A percentile compares a stretch with the other conserved stretches of the same genome.
These are phyloP conservation scores for Cucurbita maxima DNA, from an alignment of 306 rosid genomes.

Conservation along the genomic window DNA sequence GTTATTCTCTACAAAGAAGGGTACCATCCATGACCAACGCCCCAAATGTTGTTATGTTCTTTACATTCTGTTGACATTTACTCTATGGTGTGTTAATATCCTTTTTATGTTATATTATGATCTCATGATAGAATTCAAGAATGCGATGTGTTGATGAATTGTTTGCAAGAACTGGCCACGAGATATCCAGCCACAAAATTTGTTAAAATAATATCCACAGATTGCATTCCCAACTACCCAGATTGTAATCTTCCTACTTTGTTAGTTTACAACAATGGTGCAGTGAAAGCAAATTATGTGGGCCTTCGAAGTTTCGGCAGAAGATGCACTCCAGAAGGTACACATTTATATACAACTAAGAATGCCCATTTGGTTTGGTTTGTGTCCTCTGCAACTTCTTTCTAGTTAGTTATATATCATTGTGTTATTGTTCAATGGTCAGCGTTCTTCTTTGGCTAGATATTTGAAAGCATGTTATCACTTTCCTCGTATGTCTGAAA, in stretches of 20 bases:
- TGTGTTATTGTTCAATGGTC: neutral
- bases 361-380: neutral
- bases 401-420: neutral
- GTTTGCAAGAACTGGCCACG: conserved; percentile 67
- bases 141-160: conserved; percentile 70
- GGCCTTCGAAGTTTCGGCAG: conserved; percentile 69
- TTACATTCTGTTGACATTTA: neutral
- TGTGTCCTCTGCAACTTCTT: neutral
- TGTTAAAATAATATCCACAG: conserved; percentile 87
- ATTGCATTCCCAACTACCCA: conserved; percentile 89
- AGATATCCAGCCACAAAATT: conserved; percentile 88
- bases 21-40: conserved; percentile 18
- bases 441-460: neutral
- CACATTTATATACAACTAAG: neutral
- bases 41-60: neutral
- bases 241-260: conserved; percentile 81
- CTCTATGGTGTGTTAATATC: neutral
- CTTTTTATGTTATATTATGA: neutral
- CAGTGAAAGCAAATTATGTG: conserved; percentile 77
- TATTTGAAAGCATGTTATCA: neutral
- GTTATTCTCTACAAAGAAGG: conserved; percentile 90
- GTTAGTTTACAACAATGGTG: conserved; percentile 81
- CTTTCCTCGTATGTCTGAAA: neutral
- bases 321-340: conserved; percentile 96
- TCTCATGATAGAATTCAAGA: conserved; percentile 42